A percentile compares a stretch with the other conserved stretches of the same genome.
Conservation (phyloP, 371 early-diverging fungal genomes). For the Parasitella parasitica region DNA sequence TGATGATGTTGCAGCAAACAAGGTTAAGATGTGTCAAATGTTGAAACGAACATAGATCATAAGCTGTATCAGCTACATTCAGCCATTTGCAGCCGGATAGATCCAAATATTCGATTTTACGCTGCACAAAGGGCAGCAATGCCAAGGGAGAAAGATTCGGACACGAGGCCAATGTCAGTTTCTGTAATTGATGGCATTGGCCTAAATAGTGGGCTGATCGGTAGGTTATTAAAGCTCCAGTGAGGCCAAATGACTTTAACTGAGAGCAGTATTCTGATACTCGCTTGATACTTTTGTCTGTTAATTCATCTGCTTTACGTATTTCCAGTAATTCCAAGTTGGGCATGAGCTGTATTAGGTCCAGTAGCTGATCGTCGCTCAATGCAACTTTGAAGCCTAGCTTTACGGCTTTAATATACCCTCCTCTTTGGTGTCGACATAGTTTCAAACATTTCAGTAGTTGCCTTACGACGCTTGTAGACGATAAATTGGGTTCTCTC, state of each 20-base stretch:
- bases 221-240: conserved; percentile 29
- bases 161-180: conserved; percentile 33
- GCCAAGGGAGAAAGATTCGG: conserved; percentile 25
- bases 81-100: conserved; percentile 45
- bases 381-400: conserved; percentile 10
- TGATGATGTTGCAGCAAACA: conserved; percentile 31
- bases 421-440: conserved; percentile 19
- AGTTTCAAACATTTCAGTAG: conserved; percentile 18
- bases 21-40: conserved; percentile 35
- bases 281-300: conserved; percentile 36
- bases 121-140: conserved; percentile 34
- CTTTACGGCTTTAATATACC: conserved; percentile 15
- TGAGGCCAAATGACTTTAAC: conserved; percentile 30
- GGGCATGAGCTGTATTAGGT: conserved; percentile 26
- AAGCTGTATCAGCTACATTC: conserved; percentile 40
- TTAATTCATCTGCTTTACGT: conserved; percentile 25
- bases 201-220: conserved; percentile 42
- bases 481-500: conserved; percentile 17
- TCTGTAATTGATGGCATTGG: conserved; percentile 20
- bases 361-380: conserved; percentile 27
- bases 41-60: conserved; percentile 30
- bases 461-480: conserved; percentile 7
- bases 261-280: conserved; percentile 27
- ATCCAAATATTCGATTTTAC: conserved; percentile 37
- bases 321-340: conserved; percentile 35